Base-by-base conservation (phyloP, 345 rosid genomes). In the Brassica rapa region DNA sequence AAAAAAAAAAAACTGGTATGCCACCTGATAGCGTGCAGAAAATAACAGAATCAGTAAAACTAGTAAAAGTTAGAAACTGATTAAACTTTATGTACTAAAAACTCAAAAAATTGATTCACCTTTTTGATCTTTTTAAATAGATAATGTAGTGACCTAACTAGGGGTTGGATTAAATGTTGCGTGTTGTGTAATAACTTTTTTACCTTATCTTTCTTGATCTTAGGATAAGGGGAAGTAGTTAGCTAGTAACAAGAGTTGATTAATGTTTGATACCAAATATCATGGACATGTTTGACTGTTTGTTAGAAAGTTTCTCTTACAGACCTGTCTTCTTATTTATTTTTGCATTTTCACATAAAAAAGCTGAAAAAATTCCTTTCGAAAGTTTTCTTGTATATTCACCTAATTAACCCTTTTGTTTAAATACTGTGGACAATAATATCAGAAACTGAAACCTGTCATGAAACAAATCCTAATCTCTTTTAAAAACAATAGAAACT, bases 291-390 rank as follows among this genome's bases (percentile, higher is more conserved):
- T 33, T 64, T 56, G 72, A 67, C 66, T 66, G 66, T 76, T 30
- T 43, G 70, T 74, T 73, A 32, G 53, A 74, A 15, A 30, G 35
- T 49, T 74, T 64, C 56, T 32, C 64, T 21, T 33, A 32, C 51
- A 32, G 37, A 64, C 71, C 2, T 64, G 53, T 19, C 35, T 21
- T 24, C 63, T 63, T 21, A 5, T 51, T 64, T 21, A 6, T 11
- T 62, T 32, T 33, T 14, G 15, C 37, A 55, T 49, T 73, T 49
- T 6, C 21, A 64, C 19, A 6, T 10, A 62, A 5, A 16, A 30
- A 5, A 62, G 30, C 61, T 8, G 43, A 8, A 37, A 37, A 37
- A 6, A 37, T 14, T 46, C 6, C 16, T 19, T 19, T 19, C 21
- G 19, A 19, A 19, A 19, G 19, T 19, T 19, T 19, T 19, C 19